Percentiles rank a stretch among this genome's conserved stretches.
Evolutionary conservation across 768 basidiomycete species (phyloP).

Genomic region (Lactarius hatsudake): DNA sequence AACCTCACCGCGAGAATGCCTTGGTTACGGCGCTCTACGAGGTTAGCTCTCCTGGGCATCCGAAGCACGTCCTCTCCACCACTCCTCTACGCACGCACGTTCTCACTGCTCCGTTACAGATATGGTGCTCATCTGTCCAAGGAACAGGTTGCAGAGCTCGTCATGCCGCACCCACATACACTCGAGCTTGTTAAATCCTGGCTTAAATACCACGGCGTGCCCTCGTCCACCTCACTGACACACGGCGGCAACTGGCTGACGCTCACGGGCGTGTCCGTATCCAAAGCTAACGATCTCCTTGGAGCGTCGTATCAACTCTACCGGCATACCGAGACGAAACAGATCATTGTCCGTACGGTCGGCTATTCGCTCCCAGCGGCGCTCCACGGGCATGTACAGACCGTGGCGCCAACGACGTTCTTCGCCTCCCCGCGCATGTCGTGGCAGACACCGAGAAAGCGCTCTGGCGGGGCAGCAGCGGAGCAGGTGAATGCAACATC

Average conservation of each 20-base stretch:
- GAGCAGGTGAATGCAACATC: no score
- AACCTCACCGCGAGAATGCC: background rate
- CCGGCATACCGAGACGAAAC: no score
- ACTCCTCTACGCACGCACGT: background rate
- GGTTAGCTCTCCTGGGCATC: background rate
- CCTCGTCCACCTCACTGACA: background rate
- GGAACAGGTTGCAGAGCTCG: background rate
- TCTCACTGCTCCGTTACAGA: background rate
- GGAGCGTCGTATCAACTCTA: background rate
- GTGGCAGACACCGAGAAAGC: no score
- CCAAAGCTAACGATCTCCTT: background rate
- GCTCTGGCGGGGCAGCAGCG: no score
- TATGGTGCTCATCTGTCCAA: background rate
- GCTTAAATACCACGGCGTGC: background rate
- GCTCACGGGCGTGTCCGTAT: no score
- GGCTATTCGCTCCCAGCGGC: no score
- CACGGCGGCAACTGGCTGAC: background rate
- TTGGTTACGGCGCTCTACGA: background rate
- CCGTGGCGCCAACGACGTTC: no score
- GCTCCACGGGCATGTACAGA: no score
- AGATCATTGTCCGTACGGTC: no score
- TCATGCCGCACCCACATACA: background rate
- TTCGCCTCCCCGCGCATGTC: no score
- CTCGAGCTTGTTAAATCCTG: background rate
- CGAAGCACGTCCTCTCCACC: background rate